Evolutionary conservation across 768 basidiomycete species (phyloP).

Genomic region (Russula dissimulans): DNA sequence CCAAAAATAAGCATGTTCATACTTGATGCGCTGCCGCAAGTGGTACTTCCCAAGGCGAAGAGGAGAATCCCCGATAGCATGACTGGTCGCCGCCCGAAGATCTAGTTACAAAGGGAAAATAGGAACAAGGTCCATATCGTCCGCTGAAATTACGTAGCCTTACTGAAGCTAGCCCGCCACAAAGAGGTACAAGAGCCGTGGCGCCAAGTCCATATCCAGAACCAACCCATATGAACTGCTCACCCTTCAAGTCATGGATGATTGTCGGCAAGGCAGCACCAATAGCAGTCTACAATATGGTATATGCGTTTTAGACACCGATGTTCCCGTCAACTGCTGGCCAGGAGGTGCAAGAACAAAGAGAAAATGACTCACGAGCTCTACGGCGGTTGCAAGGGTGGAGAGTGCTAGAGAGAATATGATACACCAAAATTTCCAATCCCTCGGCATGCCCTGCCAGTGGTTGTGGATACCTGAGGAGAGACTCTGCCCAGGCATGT

Average conservation of each 20-base stretch:
- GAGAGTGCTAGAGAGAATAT: conserved; percentile 12
- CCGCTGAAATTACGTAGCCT: conserved; percentile 1
- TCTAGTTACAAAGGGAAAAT: background rate
- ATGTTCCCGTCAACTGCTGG: background rate
- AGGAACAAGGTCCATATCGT: background rate
- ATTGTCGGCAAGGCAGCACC: conserved; percentile 26
- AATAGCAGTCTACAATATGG: conserved; percentile 1
- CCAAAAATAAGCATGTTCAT: conserved; percentile 30
- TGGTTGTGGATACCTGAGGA: too few relatives aligned
- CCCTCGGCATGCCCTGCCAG: background rate
- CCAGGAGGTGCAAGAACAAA: background rate
- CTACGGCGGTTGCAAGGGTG: background rate
- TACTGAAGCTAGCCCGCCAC: conserved; percentile 21
- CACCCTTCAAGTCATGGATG: conserved; percentile 22
- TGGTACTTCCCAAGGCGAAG: conserved; percentile 26
- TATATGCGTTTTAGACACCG: background rate
- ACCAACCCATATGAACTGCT: conserved; percentile 21
- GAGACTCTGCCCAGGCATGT: too few relatives aligned
- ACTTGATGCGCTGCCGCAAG: conserved; percentile 27
- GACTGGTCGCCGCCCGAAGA: conserved; percentile 25
- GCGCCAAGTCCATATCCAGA: conserved; percentile 21
- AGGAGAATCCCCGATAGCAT: conserved; percentile 21
- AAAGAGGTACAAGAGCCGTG: conserved; percentile 23
- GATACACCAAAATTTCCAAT: conserved; percentile 15
- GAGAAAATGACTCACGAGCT: background rate